Evolutionary conservation across 1,139 yeast genomes (phyloP).

Genomic region (Pichia sp.): DNA sequence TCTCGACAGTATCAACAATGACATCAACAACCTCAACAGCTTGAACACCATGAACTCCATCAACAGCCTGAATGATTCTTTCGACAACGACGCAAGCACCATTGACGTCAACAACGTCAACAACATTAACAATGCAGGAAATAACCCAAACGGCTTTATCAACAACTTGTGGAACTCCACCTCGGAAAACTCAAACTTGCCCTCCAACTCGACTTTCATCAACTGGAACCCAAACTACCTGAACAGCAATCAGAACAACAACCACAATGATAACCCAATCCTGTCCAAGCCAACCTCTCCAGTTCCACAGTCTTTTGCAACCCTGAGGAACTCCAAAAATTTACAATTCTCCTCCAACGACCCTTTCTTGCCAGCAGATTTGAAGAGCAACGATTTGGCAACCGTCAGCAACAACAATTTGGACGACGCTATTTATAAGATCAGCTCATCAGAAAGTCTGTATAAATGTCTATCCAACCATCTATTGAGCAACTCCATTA

Average conservation of each 20-base stretch:
- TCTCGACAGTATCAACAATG: slow-evolving; percentile 6
- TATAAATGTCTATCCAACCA: slow-evolving; percentile 1
- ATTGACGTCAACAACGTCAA: neutral
- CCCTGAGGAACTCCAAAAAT: slow-evolving; percentile 5
- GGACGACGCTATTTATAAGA: neutral
- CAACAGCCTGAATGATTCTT: neutral
- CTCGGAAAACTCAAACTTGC: neutral
- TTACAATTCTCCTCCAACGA: slow-evolving; percentile 10
- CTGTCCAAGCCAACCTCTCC: slow-evolving; percentile 8
- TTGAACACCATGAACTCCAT: neutral
- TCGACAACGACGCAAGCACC: slow-evolving; percentile 4
- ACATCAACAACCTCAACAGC: slow-evolving; percentile 9
- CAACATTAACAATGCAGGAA: neutral
- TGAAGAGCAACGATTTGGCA: neutral
- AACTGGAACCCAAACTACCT: slow-evolving; percentile 7
- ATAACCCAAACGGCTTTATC: neutral
- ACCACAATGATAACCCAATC: neutral
- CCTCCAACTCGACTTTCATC: neutral
- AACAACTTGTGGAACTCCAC: neutral
- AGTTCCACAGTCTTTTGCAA: neutral
- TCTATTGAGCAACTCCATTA: neutral
- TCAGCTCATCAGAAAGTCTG: neutral
- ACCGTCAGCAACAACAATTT: neutral
- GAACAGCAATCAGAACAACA: slow-evolving; percentile 1
- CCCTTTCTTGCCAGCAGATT: slow-evolving; percentile 12